Base-by-base conservation (phyloP, 2,329 filamentous ascomycete species). In the Pseudogymnoascus verrucosus region DNA sequence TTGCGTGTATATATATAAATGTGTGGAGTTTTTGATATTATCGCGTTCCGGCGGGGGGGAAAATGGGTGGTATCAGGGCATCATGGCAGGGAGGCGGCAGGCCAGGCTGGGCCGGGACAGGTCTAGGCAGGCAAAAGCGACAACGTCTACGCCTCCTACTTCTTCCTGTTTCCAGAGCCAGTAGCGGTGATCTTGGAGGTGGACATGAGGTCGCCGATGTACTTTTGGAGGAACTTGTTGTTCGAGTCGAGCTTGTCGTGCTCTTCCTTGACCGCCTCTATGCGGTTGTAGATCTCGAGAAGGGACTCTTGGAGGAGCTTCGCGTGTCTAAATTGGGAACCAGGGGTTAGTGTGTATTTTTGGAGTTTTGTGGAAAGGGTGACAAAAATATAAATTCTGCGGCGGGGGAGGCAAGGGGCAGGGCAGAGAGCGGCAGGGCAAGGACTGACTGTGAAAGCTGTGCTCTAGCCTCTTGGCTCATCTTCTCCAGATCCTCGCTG, bases 141-240 rank as follows among this genome's bases (percentile, higher is more conserved):
- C 51, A 57, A 57, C 51, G 28, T 10, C 51, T 34, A 51, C 26
- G 39, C 19, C 23, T 39, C 39, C 63, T 42, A 63, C 59, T 66
- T 66, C 61, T 65, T 66, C 40, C 62, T 57, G 40, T 42, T 62
- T 28, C 65, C 60, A 23, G 68, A 69, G 23, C 72, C 71, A 6
- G 71, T 71, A 16, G 86, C 81, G 0, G 86, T 89, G 69, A 89
- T 89, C 73, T 89, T 89, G 74, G 84, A 87, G n/a, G 87, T 89
- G 69, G 91, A 90, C 85, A 96, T 98, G 63, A 98, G 82, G 73
- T 96, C 93, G 68, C 93, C 93, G 71, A 98, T 98, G 75, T 98
- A 98, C 76, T 96, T 96, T 76, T 98, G 93, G 59, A 99, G 78
- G 73, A 98, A 97, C 72, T 92, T 93, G 82, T 99, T 99, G 76